Evolutionary conservation across 164 flowering plant species (phyloP).

Genomic region (Magnolia kwangsiensis): DNA sequence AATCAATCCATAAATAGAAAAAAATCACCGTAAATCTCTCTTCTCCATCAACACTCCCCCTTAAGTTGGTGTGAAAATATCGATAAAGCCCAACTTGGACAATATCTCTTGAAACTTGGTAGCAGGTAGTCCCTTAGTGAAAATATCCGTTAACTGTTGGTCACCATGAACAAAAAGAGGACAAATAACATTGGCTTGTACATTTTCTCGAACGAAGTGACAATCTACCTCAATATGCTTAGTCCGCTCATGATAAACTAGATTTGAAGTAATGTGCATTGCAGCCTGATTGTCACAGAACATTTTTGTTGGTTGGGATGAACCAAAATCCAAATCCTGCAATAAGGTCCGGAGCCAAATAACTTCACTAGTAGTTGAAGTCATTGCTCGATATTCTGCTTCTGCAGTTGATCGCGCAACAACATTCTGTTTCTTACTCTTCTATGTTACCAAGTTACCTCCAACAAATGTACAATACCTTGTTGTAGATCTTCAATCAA

Average conservation of each 20-base stretch:
- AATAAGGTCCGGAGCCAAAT: too few species aligned
- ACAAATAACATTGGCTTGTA: background rate
- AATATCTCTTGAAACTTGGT: background rate
- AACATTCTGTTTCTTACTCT: background rate
- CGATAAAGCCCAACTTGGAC: too few species aligned
- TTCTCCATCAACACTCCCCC: background rate
- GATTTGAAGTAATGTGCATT: background rate
- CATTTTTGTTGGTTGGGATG: too few species aligned
- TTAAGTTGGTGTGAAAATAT: background rate
- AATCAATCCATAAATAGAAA: too few species aligned
- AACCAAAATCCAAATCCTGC: too few species aligned
- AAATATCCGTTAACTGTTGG: background rate
- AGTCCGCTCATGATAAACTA: background rate
- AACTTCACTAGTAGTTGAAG: too few species aligned
- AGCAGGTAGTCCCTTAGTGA: background rate
- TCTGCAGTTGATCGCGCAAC: background rate
- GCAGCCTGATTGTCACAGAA: background rate
- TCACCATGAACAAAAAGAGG: background rate
- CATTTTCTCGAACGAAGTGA: background rate
- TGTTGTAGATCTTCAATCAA: too few species aligned
- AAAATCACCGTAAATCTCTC: too few species aligned
- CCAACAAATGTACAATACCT: too few species aligned
- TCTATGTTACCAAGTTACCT: too few species aligned
- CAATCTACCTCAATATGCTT: slow-evolving; percentile 7
- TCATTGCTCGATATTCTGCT: background rate